Evolutionary conservation across 2,329 filamentous ascomycete species (phyloP), one percentile per base, ranked within the genome.

Genomic region (Cladophialophora bantiana): DNA sequence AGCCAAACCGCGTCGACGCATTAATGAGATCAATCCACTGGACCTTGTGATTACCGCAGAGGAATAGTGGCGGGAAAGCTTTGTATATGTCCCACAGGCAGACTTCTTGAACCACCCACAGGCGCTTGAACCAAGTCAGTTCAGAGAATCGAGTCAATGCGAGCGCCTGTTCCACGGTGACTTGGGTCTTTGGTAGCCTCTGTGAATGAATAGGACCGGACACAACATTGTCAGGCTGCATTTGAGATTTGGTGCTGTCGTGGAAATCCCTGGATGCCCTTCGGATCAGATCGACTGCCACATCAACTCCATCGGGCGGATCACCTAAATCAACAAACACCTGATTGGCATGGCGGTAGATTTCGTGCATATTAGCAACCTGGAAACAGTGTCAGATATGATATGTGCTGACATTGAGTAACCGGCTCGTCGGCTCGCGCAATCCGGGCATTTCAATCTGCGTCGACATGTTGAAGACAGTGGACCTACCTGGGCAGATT

Each of bases 41-140:
- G 18, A 50, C 26, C 10, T 6, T 12, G 45, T 26, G 45, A 10
- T 31, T 18, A 50, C 45, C 45, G 20, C 45, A 50, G 45, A 50
- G 10, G 12, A 50, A 26, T 31, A 26, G 10, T 10, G 45, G 45
- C 18, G 45, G 45, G 18, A 50, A 50, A 50, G 45, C 45, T 6
- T 31, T 10, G 20, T 50, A 31, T 5, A 50, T 18, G 13, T 50
- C 45, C 45, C 45, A 50, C 10, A 50, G 45, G 18, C 45, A 50
- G 45, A 50, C 45, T 50, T 50, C 45, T 50, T 50, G 45, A 50
- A 50, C 13, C 20, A 50, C 45, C 45, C 45, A 50, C 9, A 50
- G 20, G 10, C 45, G 45, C 45, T 9, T 50, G 20, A 50, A 50
- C 45, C 45, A 50, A 26, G 45, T 20, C 45, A 50, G 2, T 31